Conservation (phyloP, 176 grass and related monocot species). For the Tuctoria greenei region DNA sequence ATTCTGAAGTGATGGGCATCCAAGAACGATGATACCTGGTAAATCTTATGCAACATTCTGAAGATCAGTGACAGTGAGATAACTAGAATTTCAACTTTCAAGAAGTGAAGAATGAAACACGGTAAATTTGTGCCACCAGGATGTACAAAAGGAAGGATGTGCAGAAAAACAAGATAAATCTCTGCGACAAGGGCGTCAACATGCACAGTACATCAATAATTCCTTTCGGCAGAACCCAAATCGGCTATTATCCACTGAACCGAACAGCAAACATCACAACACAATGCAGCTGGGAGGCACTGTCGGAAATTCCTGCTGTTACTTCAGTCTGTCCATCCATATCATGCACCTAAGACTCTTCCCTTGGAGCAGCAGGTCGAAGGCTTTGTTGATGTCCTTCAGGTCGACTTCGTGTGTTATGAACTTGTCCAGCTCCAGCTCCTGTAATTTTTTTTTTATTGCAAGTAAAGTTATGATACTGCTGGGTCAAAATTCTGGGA, state of each 20-base stretch:
- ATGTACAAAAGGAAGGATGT: neutral
- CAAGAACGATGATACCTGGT: too few species aligned
- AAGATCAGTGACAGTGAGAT: neutral
- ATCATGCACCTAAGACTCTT: slow-evolving; percentile 85
- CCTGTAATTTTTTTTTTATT: slow-evolving; percentile 32
- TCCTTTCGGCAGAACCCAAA: neutral
- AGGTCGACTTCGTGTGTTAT: slow-evolving; percentile 74
- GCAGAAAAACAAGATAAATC: neutral
- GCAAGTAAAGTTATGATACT: neutral
- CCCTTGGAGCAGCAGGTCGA: slow-evolving; percentile 74
- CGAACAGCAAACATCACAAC: slow-evolving; percentile 3
- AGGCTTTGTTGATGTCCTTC: slow-evolving; percentile 78
- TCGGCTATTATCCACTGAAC: slow-evolving; percentile 24
- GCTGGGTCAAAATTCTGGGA: neutral
- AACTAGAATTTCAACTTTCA: neutral
- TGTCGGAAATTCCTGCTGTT: neutral
- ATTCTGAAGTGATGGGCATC: too few species aligned
- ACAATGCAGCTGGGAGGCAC: neutral
- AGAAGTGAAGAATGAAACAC: neutral
- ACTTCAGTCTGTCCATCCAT: slow-evolving; percentile 77
- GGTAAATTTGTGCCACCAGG: neutral
- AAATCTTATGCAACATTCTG: too few species aligned
- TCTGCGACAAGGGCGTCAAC: neutral
- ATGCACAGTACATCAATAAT: neutral
- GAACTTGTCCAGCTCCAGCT: slow-evolving; percentile 79